Evolutionary conservation across 2,329 filamentous ascomycete species (phyloP).

Genomic region (Phyllosticta capitalensis): DNA sequence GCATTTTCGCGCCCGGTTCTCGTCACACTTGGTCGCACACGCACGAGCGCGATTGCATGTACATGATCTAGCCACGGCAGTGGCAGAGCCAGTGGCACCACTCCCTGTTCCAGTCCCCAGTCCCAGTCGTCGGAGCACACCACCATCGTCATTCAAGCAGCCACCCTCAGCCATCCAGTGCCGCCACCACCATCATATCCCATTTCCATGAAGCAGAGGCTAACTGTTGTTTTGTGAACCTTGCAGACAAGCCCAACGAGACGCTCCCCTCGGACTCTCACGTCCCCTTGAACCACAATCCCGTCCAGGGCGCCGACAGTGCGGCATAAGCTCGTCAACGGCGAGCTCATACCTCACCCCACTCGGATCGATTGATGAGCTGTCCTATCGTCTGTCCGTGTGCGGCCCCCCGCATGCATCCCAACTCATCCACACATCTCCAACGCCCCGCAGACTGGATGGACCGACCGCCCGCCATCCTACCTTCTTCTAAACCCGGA

Average conservation of each 20-base stretch:
- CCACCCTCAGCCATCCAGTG: too few species aligned
- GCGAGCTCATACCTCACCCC: not conserved
- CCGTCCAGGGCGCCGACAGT: conserved; percentile 32
- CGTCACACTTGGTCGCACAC: not conserved
- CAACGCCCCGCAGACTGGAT: too few species aligned
- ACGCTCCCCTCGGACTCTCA: conserved; percentile 42
- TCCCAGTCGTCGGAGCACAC: too few species aligned
- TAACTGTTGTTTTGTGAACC: conserved; percentile 12
- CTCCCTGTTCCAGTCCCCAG: too few species aligned
- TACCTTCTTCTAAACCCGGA: not conserved
- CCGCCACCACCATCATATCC: not conserved
- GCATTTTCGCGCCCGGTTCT: not conserved
- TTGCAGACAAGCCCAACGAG: conserved; percentile 44
- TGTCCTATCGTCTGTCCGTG: not conserved
- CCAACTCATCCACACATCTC: too few species aligned
- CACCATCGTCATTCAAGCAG: not conserved
- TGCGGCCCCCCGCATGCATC: not conserved
- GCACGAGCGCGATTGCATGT: not conserved
- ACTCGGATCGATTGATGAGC: not conserved
- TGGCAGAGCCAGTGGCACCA: too few species aligned
- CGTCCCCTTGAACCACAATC: conserved; percentile 35
- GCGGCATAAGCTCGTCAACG: not conserved
- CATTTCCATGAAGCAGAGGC: not conserved
- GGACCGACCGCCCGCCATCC: too few species aligned
- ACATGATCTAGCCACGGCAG: not conserved